These are phyloP conservation scores for Ceriops tagal DNA, from an alignment of 345 rosid genomes.

Conservation along the genomic window DNA sequence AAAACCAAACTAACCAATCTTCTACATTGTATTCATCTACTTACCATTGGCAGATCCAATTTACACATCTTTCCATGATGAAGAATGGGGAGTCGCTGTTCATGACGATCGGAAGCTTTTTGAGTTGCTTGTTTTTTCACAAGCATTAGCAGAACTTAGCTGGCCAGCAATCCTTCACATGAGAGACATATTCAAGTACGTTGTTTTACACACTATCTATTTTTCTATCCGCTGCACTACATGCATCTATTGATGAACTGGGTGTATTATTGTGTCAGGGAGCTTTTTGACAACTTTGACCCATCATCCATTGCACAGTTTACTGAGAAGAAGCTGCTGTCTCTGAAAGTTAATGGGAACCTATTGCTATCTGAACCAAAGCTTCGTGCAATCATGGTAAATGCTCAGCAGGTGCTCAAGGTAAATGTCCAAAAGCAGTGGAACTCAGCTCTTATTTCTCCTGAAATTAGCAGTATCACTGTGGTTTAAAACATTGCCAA, in stretches of 20 bases:
- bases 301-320: constrained; percentile 54
- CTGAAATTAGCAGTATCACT: neutral
- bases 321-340: constrained; percentile 64
- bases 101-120: constrained; percentile 72
- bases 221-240: neutral
- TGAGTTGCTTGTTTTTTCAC: constrained; percentile 85
- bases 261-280: constrained; percentile 44
- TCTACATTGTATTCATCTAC: neutral
- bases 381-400: constrained; percentile 76
- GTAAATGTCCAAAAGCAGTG: constrained; percentile 25
- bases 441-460: no score
- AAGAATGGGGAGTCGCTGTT: constrained; percentile 84
- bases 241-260: neutral
- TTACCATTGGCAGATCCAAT: constrained; percentile 44
- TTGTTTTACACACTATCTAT: constrained; percentile 3
- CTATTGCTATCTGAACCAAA: constrained; percentile 74
- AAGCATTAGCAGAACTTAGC: constrained; percentile 87
- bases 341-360: constrained; percentile 59
- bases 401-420: constrained; percentile 75
- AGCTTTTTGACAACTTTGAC: constrained; percentile 67
- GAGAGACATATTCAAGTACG: constrained; percentile 67
- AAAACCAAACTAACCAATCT: neutral
- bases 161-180: constrained; percentile 74
- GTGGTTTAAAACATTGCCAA: no score
- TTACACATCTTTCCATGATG: constrained; percentile 68